Percentiles rank a stretch among this genome's conserved stretches.
phyloP scores from a whole-genome alignment of 441 rosid genomes.

The Pelargonium exstipulatum region DNA sequence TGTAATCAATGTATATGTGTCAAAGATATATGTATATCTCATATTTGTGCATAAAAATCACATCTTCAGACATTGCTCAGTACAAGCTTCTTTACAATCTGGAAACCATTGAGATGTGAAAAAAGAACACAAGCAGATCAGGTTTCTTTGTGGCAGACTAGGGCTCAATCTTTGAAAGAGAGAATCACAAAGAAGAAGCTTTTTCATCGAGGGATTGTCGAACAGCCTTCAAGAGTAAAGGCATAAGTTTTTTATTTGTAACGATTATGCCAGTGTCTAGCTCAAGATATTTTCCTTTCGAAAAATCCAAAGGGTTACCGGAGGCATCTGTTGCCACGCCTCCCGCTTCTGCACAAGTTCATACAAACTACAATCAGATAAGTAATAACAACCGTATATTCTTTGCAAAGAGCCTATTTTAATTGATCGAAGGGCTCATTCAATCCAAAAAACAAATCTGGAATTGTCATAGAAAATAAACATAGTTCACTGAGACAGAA shows the following conservation, averaged over 20 bases:
- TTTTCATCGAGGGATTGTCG: slow-evolving; percentile 63
- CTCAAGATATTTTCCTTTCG: slow-evolving; percentile 68
- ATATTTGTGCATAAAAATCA: too few species aligned
- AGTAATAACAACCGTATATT: too few species aligned
- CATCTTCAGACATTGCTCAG: too few species aligned
- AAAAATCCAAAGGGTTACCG: slow-evolving; percentile 74
- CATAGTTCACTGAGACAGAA: too few species aligned
- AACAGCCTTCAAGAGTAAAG: slow-evolving; percentile 65
- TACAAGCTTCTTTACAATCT: too few species aligned
- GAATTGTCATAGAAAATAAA: too few species aligned
- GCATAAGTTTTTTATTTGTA: slow-evolving; percentile 77
- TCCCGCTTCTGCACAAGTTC: slow-evolving; percentile 74
- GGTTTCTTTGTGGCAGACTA: neutral
- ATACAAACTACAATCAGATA: slow-evolving; percentile 1
- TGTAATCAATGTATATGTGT: too few species aligned
- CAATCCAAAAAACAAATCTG: neutral
- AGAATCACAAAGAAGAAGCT: slow-evolving; percentile 41
- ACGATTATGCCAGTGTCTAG: slow-evolving; percentile 68
- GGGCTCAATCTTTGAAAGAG: neutral
- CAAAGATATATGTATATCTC: too few species aligned
- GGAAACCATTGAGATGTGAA: too few species aligned
- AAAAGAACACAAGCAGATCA: too few species aligned
- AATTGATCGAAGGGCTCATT: neutral
- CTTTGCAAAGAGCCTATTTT: too few species aligned
- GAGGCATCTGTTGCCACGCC: slow-evolving; percentile 69